Evolutionary conservation across 164 flowering plant species (phyloP), one percentile per base, ranked within the genome.

Genomic region (Houttuynia cordata): DNA sequence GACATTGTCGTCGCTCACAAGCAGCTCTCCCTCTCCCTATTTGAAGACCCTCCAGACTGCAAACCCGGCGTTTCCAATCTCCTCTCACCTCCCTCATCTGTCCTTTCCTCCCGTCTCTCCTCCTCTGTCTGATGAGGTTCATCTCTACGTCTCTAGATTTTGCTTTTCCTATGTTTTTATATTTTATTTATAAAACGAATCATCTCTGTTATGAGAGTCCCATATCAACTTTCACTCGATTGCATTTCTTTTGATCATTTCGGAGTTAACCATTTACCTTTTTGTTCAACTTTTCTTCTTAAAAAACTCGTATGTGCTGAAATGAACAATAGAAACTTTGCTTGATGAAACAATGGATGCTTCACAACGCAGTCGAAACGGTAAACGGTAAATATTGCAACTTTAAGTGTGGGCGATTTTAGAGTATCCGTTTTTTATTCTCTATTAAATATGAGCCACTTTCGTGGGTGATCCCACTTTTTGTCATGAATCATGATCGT

Each of bases 1-100:
- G 96, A 91, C 59, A 83, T 91, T 57, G 97, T 84, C 0, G 72
- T 86, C 25, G 97, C 84, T 65, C 87, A 83, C 42, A 91, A 91
- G 61, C 89, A 87, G 67, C 73, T 87, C 41, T 87, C 97, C 13
- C 64, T 89, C 0, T 89, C 97, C 17, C 79, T 85, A 51, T 89
- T 89, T 65, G 94, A 89, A 72, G 81, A 81, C 62, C 97, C 97
- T 10, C 64, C 51, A 5, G 64, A 53, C 23, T 62, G 64, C 20
- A 51, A 34, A n/a, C 8, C 91, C 80, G 0, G 49, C 49, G 14
- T 45, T 12, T 45, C 49, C 3, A 12, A 17, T 45, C 49, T 45
- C 49, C 49, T 17, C 5, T 45, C 49, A 14, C 3, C 12, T 45
- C 49, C 13, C 17, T 14, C 17, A 17, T 10, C 49, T 17, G 14